Conservation (phyloP, 2,329 filamentous ascomycete species). For the Arthroderma sp. region DNA sequence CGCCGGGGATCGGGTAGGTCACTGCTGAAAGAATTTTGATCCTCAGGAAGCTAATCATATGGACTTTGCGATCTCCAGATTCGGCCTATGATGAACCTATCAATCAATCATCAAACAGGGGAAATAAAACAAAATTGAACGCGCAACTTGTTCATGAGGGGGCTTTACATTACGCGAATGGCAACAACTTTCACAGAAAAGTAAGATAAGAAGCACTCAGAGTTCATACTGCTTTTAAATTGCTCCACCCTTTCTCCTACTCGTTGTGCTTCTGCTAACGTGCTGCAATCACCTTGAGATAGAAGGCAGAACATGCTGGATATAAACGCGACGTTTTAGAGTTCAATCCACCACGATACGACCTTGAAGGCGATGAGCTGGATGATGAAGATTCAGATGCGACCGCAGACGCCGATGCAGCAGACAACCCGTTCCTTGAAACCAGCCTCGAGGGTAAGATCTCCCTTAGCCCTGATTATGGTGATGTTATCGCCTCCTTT, state of each 20-base stretch:
- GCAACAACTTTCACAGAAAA: slow-evolving; percentile 43
- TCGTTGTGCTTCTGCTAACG: background rate
- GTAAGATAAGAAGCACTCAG: slow-evolving; percentile 23
- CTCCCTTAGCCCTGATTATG: background rate
- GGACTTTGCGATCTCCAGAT: slow-evolving; percentile 14
- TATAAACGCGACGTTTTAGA: slow-evolving; percentile 47
- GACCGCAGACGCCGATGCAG: slow-evolving; percentile 43
- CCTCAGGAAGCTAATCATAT: slow-evolving; percentile 1
- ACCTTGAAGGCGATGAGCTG: slow-evolving; percentile 51
- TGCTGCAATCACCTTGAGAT: slow-evolving; percentile 4
- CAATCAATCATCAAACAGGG: slow-evolving; percentile 43
- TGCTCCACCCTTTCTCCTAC: background rate
- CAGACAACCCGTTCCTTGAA: slow-evolving; percentile 48
- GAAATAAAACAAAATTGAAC: slow-evolving; percentile 48
- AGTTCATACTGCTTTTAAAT: background rate
- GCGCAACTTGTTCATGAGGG: slow-evolving; percentile 44
- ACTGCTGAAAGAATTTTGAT: background rate
- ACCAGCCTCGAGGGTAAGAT: slow-evolving; percentile 44
- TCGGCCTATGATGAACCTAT: slow-evolving; percentile 39
- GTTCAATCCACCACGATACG: slow-evolving; percentile 46
- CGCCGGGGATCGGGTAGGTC: slow-evolving; percentile 33
- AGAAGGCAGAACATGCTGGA: slow-evolving; percentile 50
- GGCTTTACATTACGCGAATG: slow-evolving; percentile 38
- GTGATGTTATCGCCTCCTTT: too few species aligned
- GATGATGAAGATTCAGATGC: slow-evolving; percentile 45